phyloP scores from a whole-genome alignment of 2,329 filamentous ascomycete species.

The Botryosphaeria agaves region DNA sequence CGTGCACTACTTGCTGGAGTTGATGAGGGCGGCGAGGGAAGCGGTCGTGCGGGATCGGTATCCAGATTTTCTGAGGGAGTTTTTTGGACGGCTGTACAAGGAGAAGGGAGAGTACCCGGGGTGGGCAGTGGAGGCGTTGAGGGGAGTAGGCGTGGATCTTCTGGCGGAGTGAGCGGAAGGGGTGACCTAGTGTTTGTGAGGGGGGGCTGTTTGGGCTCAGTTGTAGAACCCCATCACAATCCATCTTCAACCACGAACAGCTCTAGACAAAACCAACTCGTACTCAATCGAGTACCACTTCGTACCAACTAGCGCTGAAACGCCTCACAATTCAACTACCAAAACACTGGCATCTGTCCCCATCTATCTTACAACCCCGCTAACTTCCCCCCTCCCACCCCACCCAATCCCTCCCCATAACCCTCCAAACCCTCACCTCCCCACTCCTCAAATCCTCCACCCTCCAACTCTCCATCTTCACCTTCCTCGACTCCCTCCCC shows the following conservation, averaged over 20 bases:
- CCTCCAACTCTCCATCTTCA: constrained; percentile 86
- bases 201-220: no score
- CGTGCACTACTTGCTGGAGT: constrained; percentile 72
- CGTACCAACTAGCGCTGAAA: no score
- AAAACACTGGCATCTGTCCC: no score
- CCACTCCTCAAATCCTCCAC: constrained; percentile 81
- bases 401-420: constrained; percentile 84
- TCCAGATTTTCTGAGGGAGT: constrained; percentile 58
- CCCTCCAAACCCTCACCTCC: constrained; percentile 93
- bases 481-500: constrained; percentile 81
- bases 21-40: constrained; percentile 61
- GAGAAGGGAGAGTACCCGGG: constrained; percentile 50
- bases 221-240: no score
- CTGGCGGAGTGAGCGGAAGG: constrained; percentile 22
- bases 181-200: no score
- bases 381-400: constrained; percentile 49
- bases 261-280: no score
- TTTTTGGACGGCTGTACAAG: constrained; percentile 60
- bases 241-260: no score
- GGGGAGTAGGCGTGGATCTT: constrained; percentile 63
- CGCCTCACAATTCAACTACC: no score
- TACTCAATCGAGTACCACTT: no score
- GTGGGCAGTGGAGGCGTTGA: constrained; percentile 73
- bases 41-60: constrained; percentile 70
- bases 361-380: no score